Conservation (phyloP, 2,329 filamentous ascomycete species). For the Rhexocercosporidium sp. region DNA sequence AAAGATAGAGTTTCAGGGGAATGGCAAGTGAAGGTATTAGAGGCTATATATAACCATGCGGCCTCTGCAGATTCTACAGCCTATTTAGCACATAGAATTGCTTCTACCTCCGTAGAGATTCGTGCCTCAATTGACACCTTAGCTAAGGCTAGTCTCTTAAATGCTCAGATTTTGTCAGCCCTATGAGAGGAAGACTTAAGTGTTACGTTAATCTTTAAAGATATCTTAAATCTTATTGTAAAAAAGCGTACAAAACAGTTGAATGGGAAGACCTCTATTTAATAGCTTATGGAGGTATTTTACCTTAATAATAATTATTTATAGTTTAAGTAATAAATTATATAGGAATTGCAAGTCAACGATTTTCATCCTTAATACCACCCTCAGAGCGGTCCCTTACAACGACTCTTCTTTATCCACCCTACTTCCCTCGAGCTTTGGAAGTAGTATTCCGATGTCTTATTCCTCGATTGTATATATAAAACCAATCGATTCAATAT, state of each 20-base stretch:
- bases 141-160: neutral
- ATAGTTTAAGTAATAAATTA: neutral
- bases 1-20: neutral
- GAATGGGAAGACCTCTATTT: neutral
- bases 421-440: no score
- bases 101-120: neutral
- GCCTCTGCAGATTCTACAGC: neutral
- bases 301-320: neutral
- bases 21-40: neutral
- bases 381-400: neutral
- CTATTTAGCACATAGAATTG: neutral
- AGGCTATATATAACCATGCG: neutral
- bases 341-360: neutral
- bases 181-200: neutral
- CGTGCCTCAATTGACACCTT: neutral
- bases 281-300: neutral
- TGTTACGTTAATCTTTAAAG: neutral
- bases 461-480: no score
- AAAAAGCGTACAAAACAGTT: neutral
- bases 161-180: neutral
- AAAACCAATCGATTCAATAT: no score
- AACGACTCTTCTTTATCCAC: constrained; percentile 14
- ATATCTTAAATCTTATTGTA: neutral
- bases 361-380: neutral
- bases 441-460: no score